Evolutionary conservation across 192 early-diverging fungal genomes (phyloP), one percentile per base, ranked within the genome.

Genomic region (Podila horticola): DNA sequence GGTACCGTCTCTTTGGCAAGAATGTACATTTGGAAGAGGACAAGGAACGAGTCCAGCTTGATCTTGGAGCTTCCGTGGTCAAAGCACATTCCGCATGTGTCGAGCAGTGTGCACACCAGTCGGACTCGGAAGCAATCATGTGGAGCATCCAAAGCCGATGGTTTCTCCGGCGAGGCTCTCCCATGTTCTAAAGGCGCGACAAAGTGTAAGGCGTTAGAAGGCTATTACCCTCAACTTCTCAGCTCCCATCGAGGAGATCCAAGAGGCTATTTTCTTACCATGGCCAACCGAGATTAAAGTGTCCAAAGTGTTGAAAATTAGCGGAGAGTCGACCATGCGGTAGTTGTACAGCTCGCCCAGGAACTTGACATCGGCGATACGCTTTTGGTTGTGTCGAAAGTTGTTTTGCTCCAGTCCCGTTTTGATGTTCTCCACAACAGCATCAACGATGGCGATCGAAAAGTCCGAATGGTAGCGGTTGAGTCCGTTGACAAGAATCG

Each of bases 41-140:
- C 77, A 13, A 97, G 83, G 74, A 95, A 97, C 30, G 88, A 84
- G 77, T 93, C 92, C 24, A 96, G 68, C 31, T 90, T 91, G 48
- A 85, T 90, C 49, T 88, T 92, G 17, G 88, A 77, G 24, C 74
- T 85, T 6, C 94, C 92, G 52, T 90, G 77, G 65, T 91, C 90
- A 82, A 96, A 95, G 70, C 91, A 95, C 72, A 86, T 86, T 6
- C 98, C 95, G 65, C 97, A 97, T 0, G 94, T 92, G 64, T 96
- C 94, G 5, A 99, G 86, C 29, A 99, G 70, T 3, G 93, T 92
- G 86, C 95, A 96, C 58, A 88, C 88, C 8, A 99, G 86, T 13
- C 97, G 92, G 20, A 96, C 88, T 29, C 98, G 91, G 89, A 99
- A 99, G 79, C 93, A 97, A 79, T 99, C 97, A 61, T 90, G 79